Evolutionary conservation across 2,329 filamentous ascomycete species (phyloP).

Genomic region (Trichoderma pleuroti): DNA sequence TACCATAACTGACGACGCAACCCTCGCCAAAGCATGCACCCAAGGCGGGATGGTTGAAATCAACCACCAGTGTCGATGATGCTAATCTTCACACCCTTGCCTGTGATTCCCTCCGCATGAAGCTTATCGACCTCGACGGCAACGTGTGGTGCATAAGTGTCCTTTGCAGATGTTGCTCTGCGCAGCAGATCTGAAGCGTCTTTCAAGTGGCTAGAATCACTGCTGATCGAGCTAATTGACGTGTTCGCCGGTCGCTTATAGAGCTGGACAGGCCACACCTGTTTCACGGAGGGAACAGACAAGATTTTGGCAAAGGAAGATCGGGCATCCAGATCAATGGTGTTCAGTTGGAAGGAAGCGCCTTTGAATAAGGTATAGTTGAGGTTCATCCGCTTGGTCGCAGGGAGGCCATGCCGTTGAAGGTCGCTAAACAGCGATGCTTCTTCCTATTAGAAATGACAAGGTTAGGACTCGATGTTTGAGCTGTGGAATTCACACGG

Average conservation of each 20-base stretch:
- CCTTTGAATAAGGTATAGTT: slow-evolving; percentile 53
- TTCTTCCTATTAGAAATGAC: neutral
- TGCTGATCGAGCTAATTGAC: slow-evolving; percentile 40
- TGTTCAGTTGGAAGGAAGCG: slow-evolving; percentile 49
- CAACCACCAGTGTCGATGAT: slow-evolving; percentile 51
- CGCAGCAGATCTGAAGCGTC: neutral
- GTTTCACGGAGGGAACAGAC: slow-evolving; percentile 43
- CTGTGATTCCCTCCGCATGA: slow-evolving; percentile 44
- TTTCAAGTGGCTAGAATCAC: slow-evolving; percentile 27
- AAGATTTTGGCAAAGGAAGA: slow-evolving; percentile 40
- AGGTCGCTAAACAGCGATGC: neutral
- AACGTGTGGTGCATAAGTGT: slow-evolving; percentile 38
- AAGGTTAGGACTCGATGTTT: neutral
- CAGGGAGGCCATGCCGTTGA: neutral
- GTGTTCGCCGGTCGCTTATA: slow-evolving; percentile 19
- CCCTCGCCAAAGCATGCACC: slow-evolving; percentile 46
- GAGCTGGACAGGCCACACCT: slow-evolving; percentile 45
- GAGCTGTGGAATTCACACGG: too few species aligned
- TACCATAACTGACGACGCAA: slow-evolving; percentile 42
- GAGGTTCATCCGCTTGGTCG: slow-evolving; percentile 42
- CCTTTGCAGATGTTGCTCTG: neutral
- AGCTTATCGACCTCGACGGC: slow-evolving; percentile 56
- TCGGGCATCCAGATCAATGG: slow-evolving; percentile 40
- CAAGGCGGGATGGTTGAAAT: slow-evolving; percentile 45
- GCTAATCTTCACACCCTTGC: slow-evolving; percentile 51